Evolutionary conservation across 371 early-diverging fungal species (phyloP).

Genomic region (Smittium culicis): DNA sequence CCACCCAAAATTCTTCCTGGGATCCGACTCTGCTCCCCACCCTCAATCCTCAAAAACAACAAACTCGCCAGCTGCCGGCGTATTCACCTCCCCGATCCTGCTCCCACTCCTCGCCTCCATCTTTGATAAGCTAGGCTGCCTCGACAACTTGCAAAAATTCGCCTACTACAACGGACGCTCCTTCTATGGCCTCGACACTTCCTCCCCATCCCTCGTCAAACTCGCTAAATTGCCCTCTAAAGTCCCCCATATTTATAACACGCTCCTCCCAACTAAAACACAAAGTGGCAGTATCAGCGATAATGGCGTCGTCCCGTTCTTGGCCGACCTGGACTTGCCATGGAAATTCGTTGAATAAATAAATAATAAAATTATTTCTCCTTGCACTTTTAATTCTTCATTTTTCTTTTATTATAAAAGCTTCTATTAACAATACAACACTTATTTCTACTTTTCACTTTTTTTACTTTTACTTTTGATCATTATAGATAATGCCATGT

Average conservation of each 20-base stretch:
- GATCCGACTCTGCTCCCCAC: slow-evolving; percentile 94
- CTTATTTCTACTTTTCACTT: no score
- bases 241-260: neutral
- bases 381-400: no score
- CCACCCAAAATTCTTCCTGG: slow-evolving; percentile 91
- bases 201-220: neutral
- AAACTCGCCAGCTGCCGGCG: slow-evolving; percentile 69
- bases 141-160: slow-evolving; percentile 65
- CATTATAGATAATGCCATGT: no score
- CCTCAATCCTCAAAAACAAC: slow-evolving; percentile 74
- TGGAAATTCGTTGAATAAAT: no score
- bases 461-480: no score
- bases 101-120: slow-evolving; percentile 75
- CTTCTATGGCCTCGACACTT: slow-evolving; percentile 44
- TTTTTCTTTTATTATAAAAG: no score
- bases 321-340: neutral
- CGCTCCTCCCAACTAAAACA: neutral
- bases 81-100: slow-evolving; percentile 76
- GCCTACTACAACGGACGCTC: slow-evolving; percentile 65
- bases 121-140: slow-evolving; percentile 69
- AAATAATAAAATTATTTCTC: no score
- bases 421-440: no score
- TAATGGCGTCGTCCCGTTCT: neutral
- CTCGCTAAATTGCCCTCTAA: neutral
- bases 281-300: neutral